Evolutionary conservation across 1,139 yeast species (phyloP), one percentile per base, ranked within the genome.

Genomic region (Blastobotrys proliferans): DNA sequence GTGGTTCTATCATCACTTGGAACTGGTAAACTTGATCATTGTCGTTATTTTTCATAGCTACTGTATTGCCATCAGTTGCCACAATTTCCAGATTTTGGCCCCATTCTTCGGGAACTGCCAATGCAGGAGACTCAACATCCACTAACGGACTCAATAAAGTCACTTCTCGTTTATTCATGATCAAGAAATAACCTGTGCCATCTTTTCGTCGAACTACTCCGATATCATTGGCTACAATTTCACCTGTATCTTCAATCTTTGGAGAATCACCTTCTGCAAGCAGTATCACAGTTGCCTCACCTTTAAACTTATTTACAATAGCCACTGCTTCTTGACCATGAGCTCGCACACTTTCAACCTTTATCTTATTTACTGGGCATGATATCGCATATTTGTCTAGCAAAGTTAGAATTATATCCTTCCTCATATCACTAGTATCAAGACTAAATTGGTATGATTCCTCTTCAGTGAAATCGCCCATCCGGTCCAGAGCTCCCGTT

Each of bases 351-450:
- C 18, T 31, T 11, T 14, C 30, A n/a, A 44, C 39, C 36, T 36
- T 41, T 16, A 36, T 28, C 9, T 6, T 56, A 22, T 52, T 24
- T 11, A 31, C 22, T 4, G 35, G 17, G 9, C 25, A 10, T 11
- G 13, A 16, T 2, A 31, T 31, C 4, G 44, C 37, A 2, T 36
- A 17, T 9, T 33, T 32, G 10, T 35, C 34, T 5, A 84, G 63
- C 52, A 73, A 76, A 0, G 88, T 79, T 47, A 85, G 65, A 16
- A 82, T 78, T 58, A 82, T 72, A 58, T 86, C 94, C 52, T 83
- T 84, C 35, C 76, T 65, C 34, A 77, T 62, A 2, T 59, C 52
- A 2, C 51, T 58, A 42, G 28, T 48, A 22, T 55, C 55, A 30
- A 40, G 30, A 17, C 40, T 36, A 37, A 26, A 43, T 37, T 35